Base-by-base conservation (phyloP, 1,139 yeast species). In the Trichomonascaceae sp. region DNA sequence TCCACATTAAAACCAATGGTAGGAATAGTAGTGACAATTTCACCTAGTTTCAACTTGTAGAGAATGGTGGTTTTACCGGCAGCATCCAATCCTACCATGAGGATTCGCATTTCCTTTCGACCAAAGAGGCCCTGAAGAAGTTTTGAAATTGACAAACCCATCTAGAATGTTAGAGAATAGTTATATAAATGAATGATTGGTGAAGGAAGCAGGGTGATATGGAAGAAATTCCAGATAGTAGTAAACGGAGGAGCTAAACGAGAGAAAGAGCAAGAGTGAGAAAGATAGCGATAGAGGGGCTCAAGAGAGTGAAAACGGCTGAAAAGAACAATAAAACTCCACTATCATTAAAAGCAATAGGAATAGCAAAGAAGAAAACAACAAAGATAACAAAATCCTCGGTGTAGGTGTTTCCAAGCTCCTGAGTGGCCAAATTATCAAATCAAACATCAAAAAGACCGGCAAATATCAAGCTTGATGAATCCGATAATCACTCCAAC, bases 1-100 rank as follows among this genome's bases (percentile, higher is more conserved):
- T 88, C 96, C 63, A 88, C 96, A 74, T 88, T 88, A 84, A 88
- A 88, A 68, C 95, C 96, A 72, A 88, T 87, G 63, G 96, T 88
- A 72, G 96, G 96, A 70, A 88, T 87, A 57, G 96, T 88, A 68
- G 95, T 87, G 70, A 88, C 95, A 67, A 88, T 87, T 77, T 87
- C 96, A 71, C 96, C 96, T 69, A 87, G 83, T 46, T 87, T 87
- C 74, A 87, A 81, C 77, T 87, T 87, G 77, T 87, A 87, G 70
- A 87, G 79, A 71, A 87, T 88, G 73, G 96, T 87, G 74, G 93
- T 85, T 77, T 86, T 87, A 82, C 95, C 95, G 63, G 95, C 95
- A 67, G 91, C 93, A 74, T 86, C 95, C 67, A 88, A 81, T 75
- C 96, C 96, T 68, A 88, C 95, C 96, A 88, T 88, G 74, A 88